Conservation (phyloP, 176 grass and related monocot species). For the Cenchrus purpureus region DNA sequence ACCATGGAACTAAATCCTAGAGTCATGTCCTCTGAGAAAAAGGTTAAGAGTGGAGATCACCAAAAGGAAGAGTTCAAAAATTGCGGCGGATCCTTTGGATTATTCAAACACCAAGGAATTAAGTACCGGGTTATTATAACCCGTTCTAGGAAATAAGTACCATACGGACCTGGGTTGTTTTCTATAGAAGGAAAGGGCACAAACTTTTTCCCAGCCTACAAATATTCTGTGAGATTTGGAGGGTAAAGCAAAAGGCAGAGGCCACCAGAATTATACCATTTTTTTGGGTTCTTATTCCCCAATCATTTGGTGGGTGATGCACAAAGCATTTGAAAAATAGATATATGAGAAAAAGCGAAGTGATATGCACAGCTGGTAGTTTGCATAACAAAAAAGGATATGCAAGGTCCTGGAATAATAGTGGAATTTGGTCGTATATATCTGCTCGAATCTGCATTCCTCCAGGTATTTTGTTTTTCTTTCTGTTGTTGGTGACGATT, state of each 20-base stretch:
- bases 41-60: not conserved
- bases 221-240: conserved; percentile 50
- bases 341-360: not conserved
- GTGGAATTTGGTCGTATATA: not conserved
- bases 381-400: conserved; percentile 12
- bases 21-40: not conserved
- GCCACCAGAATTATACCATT: conserved; percentile 25
- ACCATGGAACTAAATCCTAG: not conserved
- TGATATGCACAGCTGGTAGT: conserved; percentile 1
- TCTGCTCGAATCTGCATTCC: conserved; percentile 15
- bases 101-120: not conserved
- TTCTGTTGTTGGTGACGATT: not conserved
- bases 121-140: not conserved
- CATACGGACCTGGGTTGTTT: conserved; percentile 25
- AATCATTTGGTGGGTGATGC: conserved; percentile 36
- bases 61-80: conserved; percentile 32
- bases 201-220: conserved; percentile 35
- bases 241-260: conserved; percentile 21
- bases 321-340: not conserved
- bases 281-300: conserved; percentile 31
- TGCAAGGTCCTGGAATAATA: conserved; percentile 31
- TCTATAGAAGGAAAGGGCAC: conserved; percentile 39
- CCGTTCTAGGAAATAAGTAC: conserved; percentile 16
- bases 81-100: conserved; percentile 4
- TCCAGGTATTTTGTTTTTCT: conserved; percentile 12